phyloP scores from a whole-genome alignment of 331 rosid species.

The Quercus phellos region DNA sequence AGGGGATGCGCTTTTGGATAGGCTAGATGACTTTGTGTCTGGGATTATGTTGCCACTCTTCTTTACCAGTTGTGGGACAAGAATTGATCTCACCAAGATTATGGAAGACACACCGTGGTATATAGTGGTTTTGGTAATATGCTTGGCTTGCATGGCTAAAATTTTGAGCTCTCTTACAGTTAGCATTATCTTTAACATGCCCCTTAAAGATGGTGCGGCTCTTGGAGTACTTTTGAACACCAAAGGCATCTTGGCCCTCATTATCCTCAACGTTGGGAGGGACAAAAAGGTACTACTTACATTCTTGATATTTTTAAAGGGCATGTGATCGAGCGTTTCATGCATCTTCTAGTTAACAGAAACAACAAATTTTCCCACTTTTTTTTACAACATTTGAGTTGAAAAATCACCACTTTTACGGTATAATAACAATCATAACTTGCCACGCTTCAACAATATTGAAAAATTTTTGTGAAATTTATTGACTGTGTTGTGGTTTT shows the following conservation, averaged over 20 bases:
- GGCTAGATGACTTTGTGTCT: constrained; percentile 42
- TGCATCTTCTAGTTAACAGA: not conserved
- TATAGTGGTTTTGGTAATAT: not conserved
- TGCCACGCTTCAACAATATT: too few species aligned
- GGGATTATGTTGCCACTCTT: constrained; percentile 43
- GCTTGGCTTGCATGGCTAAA: constrained; percentile 32
- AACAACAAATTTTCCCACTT: too few species aligned
- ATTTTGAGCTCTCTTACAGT: constrained; percentile 35
- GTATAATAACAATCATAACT: too few species aligned
- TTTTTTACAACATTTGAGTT: too few species aligned
- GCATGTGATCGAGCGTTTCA: not conserved
- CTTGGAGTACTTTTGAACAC: constrained; percentile 54
- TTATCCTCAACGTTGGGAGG: constrained; percentile 38
- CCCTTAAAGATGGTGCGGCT: constrained; percentile 30
- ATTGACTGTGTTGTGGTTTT: too few species aligned
- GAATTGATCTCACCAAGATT: constrained; percentile 10
- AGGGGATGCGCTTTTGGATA: constrained; percentile 31
- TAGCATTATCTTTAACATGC: constrained; percentile 26
- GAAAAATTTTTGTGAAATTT: too few species aligned
- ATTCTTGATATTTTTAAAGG: not conserved
- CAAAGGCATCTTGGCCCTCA: constrained; percentile 44
- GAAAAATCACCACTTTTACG: too few species aligned
- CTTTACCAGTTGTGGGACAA: constrained; percentile 37
- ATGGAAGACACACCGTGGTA: not conserved
- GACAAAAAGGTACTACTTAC: constrained; percentile 32